A percentile compares a stretch with the other conserved stretches of the same genome.
phyloP scores from a whole-genome alignment of 345 rosid species.

The Viola odorata region DNA sequence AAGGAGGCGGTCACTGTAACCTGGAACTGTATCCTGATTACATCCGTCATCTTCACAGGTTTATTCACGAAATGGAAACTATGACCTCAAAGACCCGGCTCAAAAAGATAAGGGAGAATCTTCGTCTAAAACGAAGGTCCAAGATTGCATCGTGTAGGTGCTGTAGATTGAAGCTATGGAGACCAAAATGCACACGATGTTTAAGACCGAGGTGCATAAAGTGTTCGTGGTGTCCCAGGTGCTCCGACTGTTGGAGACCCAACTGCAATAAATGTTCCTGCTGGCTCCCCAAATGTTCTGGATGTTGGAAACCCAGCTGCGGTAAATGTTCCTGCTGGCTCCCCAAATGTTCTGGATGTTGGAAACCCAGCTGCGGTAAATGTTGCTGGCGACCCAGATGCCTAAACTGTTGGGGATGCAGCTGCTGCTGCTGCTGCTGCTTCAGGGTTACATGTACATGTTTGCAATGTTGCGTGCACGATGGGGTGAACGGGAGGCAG shows the following conservation, averaged over 20 bases:
- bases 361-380: constrained; percentile 29
- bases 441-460: constrained; percentile 19
- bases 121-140: constrained; percentile 37
- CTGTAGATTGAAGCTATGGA: constrained; percentile 43
- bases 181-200: constrained; percentile 41
- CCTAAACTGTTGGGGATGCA: neutral
- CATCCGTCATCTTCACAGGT: constrained; percentile 75
- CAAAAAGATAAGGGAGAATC: constrained; percentile 57
- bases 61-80: constrained; percentile 87
- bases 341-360: constrained; percentile 20
- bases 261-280: constrained; percentile 37
- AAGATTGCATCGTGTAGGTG: constrained; percentile 21
- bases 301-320: constrained; percentile 21
- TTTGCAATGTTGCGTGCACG: constrained; percentile 37
- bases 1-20: constrained; percentile 99
- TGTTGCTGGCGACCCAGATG: constrained; percentile 17
- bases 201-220: constrained; percentile 22
- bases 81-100: constrained; percentile 61
- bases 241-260: constrained; percentile 42
- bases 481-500: constrained; percentile 25
- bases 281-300: constrained; percentile 20
- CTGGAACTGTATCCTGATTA: constrained; percentile 93
- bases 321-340: constrained; percentile 14
- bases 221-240: constrained; percentile 30
- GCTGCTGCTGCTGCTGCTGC: constrained; percentile 19